Evolutionary conservation across 1,284 basidiomycete genomes (phyloP), one percentile per base, ranked within the genome.

Genomic region (Pyrrhoderma lamaoense): DNA sequence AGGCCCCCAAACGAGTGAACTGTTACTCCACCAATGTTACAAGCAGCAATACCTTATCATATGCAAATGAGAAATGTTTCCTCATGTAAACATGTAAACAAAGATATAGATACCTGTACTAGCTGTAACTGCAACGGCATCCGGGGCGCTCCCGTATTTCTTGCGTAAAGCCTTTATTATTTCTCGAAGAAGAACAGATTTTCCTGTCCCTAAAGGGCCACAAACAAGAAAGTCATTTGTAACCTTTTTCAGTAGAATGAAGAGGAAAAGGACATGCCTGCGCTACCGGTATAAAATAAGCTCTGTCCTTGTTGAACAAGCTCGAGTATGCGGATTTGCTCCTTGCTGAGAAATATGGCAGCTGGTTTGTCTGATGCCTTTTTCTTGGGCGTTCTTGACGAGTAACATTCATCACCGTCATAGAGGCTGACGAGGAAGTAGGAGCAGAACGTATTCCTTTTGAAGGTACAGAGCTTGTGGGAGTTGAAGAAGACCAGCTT

Each of bases 241-340:
- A 16, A 40, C 21, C 38, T 22, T 2, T 53, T 58, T 57, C 57
- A 45, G 45, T 60, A 38, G 43, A 8, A 8, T 21, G 58, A 52
- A 53, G 38, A 40, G 14, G n/a, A 5, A 56, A 14, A 42, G 18
- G 8, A 72, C 85, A 61, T 59, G 93, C 93, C 93, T 54, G 93
- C 95, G 70, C 89, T 93, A 21, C 96, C 95, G 0, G 95, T 99
- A 68, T 97, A 99, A 63, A 99, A 99, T n/a, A 98, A 65, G 60
- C 82, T 95, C 49, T 84, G 70, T 2, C 80, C 81, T 13, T 78
- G 69, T 23, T 82, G 66, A 0, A 92, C 88, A 3, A 95, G 77
- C 54, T 78, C 74, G 54, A 95, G 68, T 42, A 97, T 89, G 57
- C 86, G 77, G 49, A 74, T 80, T 66, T 97, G 93, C 62, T 96